phyloP scores from a whole-genome alignment of 164 flowering plant genomes.

The Tinospora cordifolia region DNA sequence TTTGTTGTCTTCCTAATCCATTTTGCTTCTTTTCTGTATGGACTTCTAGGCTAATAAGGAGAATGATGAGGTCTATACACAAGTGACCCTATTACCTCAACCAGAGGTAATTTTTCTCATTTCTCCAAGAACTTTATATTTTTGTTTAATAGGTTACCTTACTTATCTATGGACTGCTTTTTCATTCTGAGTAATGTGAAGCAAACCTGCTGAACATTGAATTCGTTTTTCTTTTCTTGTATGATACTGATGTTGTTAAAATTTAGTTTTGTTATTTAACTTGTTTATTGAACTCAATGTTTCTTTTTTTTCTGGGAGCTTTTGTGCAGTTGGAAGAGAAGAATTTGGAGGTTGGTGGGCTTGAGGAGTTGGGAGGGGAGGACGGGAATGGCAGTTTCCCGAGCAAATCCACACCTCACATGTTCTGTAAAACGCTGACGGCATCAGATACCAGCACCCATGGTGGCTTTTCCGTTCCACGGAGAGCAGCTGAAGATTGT shows the following conservation, averaged over 20 bases:
- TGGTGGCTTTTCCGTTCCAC: constrained; percentile 98
- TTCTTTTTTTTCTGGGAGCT: constrained; percentile 1
- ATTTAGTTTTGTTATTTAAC: not conserved
- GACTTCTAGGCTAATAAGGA: constrained; percentile 69
- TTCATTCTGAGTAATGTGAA: not conserved
- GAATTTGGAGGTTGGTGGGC: constrained; percentile 39
- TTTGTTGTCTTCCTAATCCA: not conserved
- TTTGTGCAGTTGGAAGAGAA: constrained; percentile 32
- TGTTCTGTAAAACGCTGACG: constrained; percentile 97
- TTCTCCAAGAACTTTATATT: not conserved
- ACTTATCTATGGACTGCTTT: not conserved
- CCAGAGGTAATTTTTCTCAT: constrained; percentile 49
- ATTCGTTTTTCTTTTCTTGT: not conserved
- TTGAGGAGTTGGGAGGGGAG: constrained; percentile 36
- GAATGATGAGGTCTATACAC: constrained; percentile 89
- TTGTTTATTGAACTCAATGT: not conserved
- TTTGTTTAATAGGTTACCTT: not conserved
- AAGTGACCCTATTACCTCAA: constrained; percentile 68
- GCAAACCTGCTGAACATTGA: not conserved
- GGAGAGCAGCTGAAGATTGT: constrained; percentile 98
- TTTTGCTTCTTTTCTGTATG: constrained; percentile 3
- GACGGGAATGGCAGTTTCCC: constrained; percentile 42
- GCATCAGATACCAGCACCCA: constrained; percentile 98
- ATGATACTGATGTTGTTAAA: not conserved
- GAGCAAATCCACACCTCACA: constrained; percentile 72